A percentile compares a stretch with the other conserved stretches of the same genome.
phyloP scores from a whole-genome alignment of 164 flowering plant genomes.

The Malania oleifera region DNA sequence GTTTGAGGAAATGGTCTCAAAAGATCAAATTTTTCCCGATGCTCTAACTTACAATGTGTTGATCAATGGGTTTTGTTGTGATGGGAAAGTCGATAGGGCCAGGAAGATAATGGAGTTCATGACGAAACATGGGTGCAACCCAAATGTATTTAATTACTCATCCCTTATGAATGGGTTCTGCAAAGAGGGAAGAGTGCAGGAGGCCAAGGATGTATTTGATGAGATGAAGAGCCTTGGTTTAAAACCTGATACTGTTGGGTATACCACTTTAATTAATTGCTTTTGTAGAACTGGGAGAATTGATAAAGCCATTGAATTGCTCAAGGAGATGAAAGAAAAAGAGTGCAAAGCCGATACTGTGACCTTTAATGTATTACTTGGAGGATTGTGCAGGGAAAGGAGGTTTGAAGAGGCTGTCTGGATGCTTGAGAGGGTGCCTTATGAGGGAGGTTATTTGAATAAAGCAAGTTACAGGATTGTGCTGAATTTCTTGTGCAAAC shows the following conservation, averaged over 20 bases:
- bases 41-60: conserved; percentile 64
- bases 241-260: conserved; percentile 59
- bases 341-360: conserved; percentile 60
- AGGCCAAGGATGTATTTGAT: conserved; percentile 49
- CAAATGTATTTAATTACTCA: conserved; percentile 67
- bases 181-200: conserved; percentile 59
- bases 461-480: conserved; percentile 82
- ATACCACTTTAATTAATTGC: conserved; percentile 60
- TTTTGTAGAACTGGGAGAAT: conserved; percentile 47
- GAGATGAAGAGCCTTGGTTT: conserved; percentile 61
- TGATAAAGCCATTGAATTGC: conserved; percentile 59
- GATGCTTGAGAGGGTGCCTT: conserved; percentile 65
- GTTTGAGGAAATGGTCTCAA: conserved; percentile 85
- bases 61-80: conserved; percentile 74
- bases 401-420: conserved; percentile 61
- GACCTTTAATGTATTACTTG: conserved; percentile 61
- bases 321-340: conserved; percentile 61
- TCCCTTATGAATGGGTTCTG: conserved; percentile 75
- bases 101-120: conserved; percentile 65
- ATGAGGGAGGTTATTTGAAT: conserved; percentile 58
- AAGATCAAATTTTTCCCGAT: conserved; percentile 68
- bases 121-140: conserved; percentile 71
- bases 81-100: conserved; percentile 71
- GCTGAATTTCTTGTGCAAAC: conserved; percentile 55
- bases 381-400: conserved; percentile 61